Percentiles rank a stretch among this genome's conserved stretches.
phyloP scores from a whole-genome alignment of 225 moss, liverwort and hornwort genomes.

The Polytrichum formosum region DNA sequence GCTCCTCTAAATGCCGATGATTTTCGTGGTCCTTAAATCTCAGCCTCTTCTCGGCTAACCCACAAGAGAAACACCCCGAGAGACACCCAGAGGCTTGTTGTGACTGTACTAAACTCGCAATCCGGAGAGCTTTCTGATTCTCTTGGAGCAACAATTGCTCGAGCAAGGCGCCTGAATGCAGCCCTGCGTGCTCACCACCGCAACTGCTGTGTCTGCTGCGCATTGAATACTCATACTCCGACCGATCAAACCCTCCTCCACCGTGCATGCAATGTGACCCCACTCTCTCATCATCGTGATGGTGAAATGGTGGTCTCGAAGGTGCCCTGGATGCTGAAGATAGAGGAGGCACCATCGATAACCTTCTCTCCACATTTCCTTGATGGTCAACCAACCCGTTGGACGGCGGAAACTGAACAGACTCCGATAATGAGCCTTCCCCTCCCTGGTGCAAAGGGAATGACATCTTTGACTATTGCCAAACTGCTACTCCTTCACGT shows the following conservation, averaged over 20 bases:
- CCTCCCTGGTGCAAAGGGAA: slow-evolving; percentile 25
- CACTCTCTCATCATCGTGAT: slow-evolving; percentile 33
- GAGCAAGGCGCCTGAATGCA: slow-evolving; percentile 37
- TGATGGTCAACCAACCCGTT: slow-evolving; percentile 29
- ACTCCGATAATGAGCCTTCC: slow-evolving; percentile 55
- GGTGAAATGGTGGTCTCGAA: slow-evolving; percentile 16
- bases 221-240: slow-evolving; percentile 34
- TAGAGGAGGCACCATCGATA: slow-evolving; percentile 46
- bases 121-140: slow-evolving; percentile 50
- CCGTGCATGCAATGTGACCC: slow-evolving; percentile 20
- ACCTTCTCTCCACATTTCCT: slow-evolving; percentile 12
- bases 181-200: slow-evolving; percentile 35
- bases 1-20: slow-evolving; percentile 24
- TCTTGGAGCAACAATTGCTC: slow-evolving; percentile 55
- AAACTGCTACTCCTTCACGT: no score
- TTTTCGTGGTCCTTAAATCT: slow-evolving; percentile 41
- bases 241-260: slow-evolving; percentile 27
- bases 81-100: slow-evolving; percentile 48
- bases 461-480: slow-evolving; percentile 26
- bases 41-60: slow-evolving; percentile 19
- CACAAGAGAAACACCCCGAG: slow-evolving; percentile 42
- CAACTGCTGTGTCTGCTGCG: slow-evolving; percentile 22
- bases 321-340: slow-evolving; percentile 40
- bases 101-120: slow-evolving; percentile 46
- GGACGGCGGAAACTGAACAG: slow-evolving; percentile 51